Evolutionary conservation across 306 rosid species (phyloP), one percentile per base, ranked within the genome.

Genomic region (Castanopsis chinensis): DNA sequence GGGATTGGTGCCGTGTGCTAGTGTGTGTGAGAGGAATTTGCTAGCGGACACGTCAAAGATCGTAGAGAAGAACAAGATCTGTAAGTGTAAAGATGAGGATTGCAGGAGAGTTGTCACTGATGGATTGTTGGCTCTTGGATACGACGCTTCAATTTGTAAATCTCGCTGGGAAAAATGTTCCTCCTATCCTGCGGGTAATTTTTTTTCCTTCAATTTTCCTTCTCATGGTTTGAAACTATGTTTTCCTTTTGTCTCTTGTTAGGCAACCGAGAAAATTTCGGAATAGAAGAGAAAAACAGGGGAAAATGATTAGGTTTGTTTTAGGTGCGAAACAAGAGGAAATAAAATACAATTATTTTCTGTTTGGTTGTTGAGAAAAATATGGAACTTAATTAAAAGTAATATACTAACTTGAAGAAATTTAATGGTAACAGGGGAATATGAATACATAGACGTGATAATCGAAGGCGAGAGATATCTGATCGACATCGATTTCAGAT

Each of bases 131-230:
- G 78, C 89, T 11, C 90, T 90, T 15, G 99, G 97, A 67, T 95
- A 95, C 86, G 95, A 95, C 82, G 92, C 98, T 30, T 90, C 93
- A 3, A 52, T 90, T 64, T 91, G 97, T 89, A 95, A 89, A 89
- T 90, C 98, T 70, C 95, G 89, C 68, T 95, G 99, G 99, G 94
- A 90, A 55, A 95, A 95, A 79, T 85, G 92, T 0, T 76, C 90
- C 45, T 79, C 85, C 37, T 81, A 30, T 81, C 97, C 92, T 35
- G 84, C 96, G 0, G 99, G 99, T 95, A 90, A 68, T 5, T 15
- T 59, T 71, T 41, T 71, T 9, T 11, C 18, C 45, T 41, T 37
- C 45, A 37, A 37, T 6, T 57, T 8, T 21, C 18, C 20, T 71
- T 53, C 63, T 76, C 14, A 4, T 25, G 12, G 14, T 43, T 43